Percentiles rank a stretch among this genome's conserved stretches.
phyloP scores from a whole-genome alignment of 768 basidiomycete species.

The Pisolithus tinctorius region DNA sequence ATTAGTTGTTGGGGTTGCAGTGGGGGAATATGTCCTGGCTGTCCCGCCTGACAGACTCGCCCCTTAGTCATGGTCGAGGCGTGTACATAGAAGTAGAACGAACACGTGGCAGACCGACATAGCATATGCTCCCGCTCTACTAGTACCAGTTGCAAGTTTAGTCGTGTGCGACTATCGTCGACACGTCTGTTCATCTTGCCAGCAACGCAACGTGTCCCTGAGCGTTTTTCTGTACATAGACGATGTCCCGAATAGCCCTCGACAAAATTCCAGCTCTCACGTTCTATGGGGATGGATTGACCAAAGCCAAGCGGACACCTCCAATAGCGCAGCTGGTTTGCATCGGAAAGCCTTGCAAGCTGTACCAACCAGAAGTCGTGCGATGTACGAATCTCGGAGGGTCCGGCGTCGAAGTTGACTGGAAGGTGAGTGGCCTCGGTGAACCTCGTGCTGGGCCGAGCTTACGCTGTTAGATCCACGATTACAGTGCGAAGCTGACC shows the following conservation, averaged over 20 bases:
- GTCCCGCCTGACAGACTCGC: conserved; percentile 33
- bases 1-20: conserved; percentile 85
- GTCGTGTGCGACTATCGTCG: neutral
- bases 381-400: conserved; percentile 80
- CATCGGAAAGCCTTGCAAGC: conserved; percentile 66
- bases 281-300: conserved; percentile 66
- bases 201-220: neutral
- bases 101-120: conserved; percentile 4
- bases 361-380: conserved; percentile 79
- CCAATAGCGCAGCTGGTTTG: conserved; percentile 79
- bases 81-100: neutral
- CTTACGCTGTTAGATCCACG: neutral
- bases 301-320: conserved; percentile 55
- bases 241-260: conserved; percentile 68
- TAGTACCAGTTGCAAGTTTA: neutral
- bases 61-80: no score
- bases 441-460: neutral
- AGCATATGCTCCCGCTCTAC: neutral
- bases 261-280: conserved; percentile 68
- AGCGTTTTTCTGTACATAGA: neutral
- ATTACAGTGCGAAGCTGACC: conserved; percentile 80
- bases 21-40: conserved; percentile 67
- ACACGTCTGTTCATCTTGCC: neutral
- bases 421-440: conserved; percentile 57
- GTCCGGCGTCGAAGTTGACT: conserved; percentile 74